Conservation (phyloP, 2,329 filamentous ascomycete species). For the Alternaria conjuncta region DNA sequence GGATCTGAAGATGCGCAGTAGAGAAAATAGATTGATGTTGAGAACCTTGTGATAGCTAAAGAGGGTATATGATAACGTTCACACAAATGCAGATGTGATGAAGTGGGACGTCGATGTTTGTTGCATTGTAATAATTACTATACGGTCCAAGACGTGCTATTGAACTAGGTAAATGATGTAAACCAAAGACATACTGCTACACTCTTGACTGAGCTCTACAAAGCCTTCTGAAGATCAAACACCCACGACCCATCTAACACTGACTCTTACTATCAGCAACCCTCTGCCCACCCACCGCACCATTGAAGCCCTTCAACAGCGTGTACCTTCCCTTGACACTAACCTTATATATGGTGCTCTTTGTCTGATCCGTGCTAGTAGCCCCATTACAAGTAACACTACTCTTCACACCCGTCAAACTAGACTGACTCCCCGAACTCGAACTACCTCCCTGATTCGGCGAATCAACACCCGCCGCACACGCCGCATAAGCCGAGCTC, state of each 20-base stretch:
- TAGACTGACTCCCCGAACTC: neutral
- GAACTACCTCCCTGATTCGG: neutral
- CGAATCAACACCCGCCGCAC: constrained; percentile 1
- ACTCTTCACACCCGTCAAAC: neutral
- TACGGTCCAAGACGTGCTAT: neutral
- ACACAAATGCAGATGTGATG: neutral
- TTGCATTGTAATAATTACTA: neutral
- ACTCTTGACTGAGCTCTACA: neutral
- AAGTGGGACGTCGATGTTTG: neutral
- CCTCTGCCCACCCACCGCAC: neutral
- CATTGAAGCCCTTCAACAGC: neutral
- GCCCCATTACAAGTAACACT: neutral
- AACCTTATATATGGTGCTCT: neutral
- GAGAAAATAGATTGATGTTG: neutral
- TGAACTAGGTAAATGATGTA: rapidly evolving
- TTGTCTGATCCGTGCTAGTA: neutral
- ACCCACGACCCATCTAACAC: neutral
- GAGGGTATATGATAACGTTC: neutral
- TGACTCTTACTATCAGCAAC: neutral
- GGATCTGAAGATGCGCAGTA: neutral
- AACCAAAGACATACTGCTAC: neutral
- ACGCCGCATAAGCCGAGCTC: neutral
- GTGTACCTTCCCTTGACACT: neutral
- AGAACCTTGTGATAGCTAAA: neutral
- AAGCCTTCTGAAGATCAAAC: rapidly evolving